These are phyloP conservation scores for Stylonectria norvegica DNA, from an alignment of 2,329 filamentous ascomycete genomes.

Conservation along the genomic window DNA sequence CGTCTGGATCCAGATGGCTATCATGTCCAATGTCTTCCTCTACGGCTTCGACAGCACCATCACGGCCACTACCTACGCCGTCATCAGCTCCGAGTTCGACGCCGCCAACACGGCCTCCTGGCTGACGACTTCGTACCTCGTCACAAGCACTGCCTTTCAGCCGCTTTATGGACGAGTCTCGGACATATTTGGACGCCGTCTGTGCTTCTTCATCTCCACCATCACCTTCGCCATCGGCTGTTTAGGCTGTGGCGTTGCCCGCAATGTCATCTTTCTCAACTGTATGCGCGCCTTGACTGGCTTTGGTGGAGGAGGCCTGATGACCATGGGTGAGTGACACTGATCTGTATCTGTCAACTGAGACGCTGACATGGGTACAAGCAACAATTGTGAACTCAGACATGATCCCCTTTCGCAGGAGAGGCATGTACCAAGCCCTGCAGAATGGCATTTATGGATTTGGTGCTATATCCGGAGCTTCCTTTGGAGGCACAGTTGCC, in stretches of 20 bases:
- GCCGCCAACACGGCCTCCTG: constrained; percentile 71
- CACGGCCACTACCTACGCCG: constrained; percentile 69
- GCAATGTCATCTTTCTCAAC: constrained; percentile 57
- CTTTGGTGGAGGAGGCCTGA: constrained; percentile 64
- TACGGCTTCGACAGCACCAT: constrained; percentile 69
- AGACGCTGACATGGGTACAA: constrained; percentile 20
- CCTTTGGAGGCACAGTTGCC: constrained; percentile 61
- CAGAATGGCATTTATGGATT: constrained; percentile 62
- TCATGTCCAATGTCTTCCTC: constrained; percentile 63
- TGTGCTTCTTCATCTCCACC: constrained; percentile 63
- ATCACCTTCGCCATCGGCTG: constrained; percentile 61
- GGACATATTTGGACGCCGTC: constrained; percentile 63
- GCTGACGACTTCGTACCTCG: constrained; percentile 69
- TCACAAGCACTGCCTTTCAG: constrained; percentile 69
- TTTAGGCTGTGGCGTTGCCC: constrained; percentile 60
- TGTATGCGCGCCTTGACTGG: constrained; percentile 65
- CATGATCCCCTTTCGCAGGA: constrained; percentile 54
- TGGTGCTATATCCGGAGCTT: constrained; percentile 60
- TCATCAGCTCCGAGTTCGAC: constrained; percentile 71
- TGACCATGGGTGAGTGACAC: constrained; percentile 59
- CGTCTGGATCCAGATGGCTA: constrained; percentile 56
- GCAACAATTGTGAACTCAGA: constrained; percentile 58
- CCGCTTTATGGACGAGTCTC: constrained; percentile 69
- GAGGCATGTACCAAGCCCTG: constrained; percentile 58
- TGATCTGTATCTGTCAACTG: neutral